These are phyloP conservation scores for Calvatia gigantea DNA, from an alignment of 768 basidiomycete species.

Conservation along the genomic window DNA sequence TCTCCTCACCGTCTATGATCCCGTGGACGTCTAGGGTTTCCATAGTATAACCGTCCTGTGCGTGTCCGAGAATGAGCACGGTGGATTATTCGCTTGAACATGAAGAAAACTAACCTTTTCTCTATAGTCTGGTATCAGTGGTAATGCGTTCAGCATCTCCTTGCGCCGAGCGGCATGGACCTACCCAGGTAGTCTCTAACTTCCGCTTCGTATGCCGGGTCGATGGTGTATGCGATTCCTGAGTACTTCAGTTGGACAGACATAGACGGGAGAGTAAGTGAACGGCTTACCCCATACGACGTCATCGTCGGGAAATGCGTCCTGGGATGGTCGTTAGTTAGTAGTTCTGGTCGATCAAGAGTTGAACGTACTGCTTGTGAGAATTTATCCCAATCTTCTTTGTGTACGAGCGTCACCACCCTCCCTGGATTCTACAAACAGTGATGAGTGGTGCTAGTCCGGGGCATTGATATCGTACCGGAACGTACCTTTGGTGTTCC, in stretches of 20 bases:
- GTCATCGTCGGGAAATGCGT: slow-evolving; percentile 68
- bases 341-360: background rate
- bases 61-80: background rate
- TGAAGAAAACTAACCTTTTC: slow-evolving; percentile 58
- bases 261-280: background rate
- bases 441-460: background rate
- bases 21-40: slow-evolving; percentile 75
- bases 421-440: slow-evolving; percentile 70
- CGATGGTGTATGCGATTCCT: slow-evolving; percentile 89
- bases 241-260: background rate
- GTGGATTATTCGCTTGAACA: background rate
- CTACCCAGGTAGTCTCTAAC: slow-evolving; percentile 87
- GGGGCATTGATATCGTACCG: background rate
- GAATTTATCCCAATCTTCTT: slow-evolving; percentile 82
- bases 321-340: slow-evolving; percentile 33
- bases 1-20: slow-evolving; percentile 48
- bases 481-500: slow-evolving; percentile 74
- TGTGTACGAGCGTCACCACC: slow-evolving; percentile 87
- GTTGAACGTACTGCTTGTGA: slow-evolving; percentile 54
- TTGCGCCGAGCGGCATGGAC: slow-evolving; percentile 14
- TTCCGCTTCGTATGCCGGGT: slow-evolving; percentile 67
- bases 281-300: slow-evolving; percentile 74
- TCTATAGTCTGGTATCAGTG: slow-evolving; percentile 58
- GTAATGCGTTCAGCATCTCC: background rate
- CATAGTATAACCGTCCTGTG: slow-evolving; percentile 88